Conservation (phyloP, 73 alveolate genomes). For the Paramecium caudatum region DNA sequence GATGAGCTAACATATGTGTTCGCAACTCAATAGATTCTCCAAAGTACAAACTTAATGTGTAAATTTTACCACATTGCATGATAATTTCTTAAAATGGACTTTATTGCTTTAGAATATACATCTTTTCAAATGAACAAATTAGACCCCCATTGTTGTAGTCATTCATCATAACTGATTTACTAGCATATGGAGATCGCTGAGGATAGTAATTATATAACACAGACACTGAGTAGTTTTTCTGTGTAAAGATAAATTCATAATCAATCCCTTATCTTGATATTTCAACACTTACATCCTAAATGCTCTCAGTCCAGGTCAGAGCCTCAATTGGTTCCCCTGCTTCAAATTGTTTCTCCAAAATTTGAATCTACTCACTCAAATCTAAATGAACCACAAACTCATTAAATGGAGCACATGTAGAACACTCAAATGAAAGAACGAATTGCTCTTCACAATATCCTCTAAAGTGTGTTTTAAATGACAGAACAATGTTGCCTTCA, state of each 20-base stretch:
- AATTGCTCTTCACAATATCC: constrained; percentile 44
- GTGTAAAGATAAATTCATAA: constrained; percentile 52
- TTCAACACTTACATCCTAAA: constrained; percentile 5
- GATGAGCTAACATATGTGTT: neutral
- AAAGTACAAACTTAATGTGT: neutral
- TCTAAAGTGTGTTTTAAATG: neutral
- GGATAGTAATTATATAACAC: constrained; percentile 36
- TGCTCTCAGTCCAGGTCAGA: neutral
- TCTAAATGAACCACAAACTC: constrained; percentile 28
- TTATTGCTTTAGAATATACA: neutral
- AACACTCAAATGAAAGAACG: constrained; percentile 10
- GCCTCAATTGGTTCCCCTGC: constrained; percentile 34
- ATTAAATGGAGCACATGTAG: constrained; percentile 34
- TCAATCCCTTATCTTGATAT: constrained; percentile 56
- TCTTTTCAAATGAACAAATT: constrained; percentile 33
- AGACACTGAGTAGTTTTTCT: neutral
- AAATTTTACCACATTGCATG: constrained; percentile 53
- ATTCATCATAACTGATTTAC: constrained; percentile 16
- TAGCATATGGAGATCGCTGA: neutral
- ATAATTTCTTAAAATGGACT: neutral
- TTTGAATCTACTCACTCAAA: constrained; percentile 42
- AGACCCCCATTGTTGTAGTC: constrained; percentile 50
- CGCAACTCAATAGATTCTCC: neutral
- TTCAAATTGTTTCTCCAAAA: constrained; percentile 34
- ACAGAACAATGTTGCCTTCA: neutral